phyloP scores from a whole-genome alignment of 148 eudicot species.

The Mesembryanthemum crystallinum region DNA sequence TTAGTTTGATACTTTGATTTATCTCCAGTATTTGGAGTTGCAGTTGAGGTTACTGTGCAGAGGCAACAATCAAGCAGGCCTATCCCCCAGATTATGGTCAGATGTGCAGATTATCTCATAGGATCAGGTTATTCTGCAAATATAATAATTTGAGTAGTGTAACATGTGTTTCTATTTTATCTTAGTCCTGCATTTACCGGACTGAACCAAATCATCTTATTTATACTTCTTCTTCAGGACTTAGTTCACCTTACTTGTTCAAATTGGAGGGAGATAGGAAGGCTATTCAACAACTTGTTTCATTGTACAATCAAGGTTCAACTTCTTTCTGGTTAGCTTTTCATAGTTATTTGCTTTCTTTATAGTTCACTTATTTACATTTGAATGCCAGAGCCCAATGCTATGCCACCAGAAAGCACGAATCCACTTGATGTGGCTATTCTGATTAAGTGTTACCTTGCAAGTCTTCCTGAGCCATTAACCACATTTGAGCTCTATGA shows the following conservation, averaged over 20 bases:
- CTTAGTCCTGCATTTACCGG: background rate
- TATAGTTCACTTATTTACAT: conserved; percentile 13
- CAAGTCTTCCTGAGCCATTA: conserved; percentile 89
- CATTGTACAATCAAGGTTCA: conserved; percentile 83
- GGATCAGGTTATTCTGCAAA: conserved; percentile 56
- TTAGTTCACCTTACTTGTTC: conserved; percentile 70
- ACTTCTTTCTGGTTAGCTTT: conserved; percentile 4
- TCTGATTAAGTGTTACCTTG: conserved; percentile 83
- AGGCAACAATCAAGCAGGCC: conserved; percentile 71
- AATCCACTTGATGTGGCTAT: conserved; percentile 73
- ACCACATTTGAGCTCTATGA: conserved; percentile 66
- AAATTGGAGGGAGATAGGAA: conserved; percentile 80
- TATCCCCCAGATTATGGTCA: conserved; percentile 67
- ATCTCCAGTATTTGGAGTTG: conserved; percentile 76
- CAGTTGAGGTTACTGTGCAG: conserved; percentile 74
- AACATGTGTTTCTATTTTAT: background rate
- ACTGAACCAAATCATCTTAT: background rate
- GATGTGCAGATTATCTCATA: conserved; percentile 89
- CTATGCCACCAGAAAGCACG: conserved; percentile 66
- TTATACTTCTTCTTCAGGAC: conserved; percentile 41
- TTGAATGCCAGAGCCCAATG: conserved; percentile 60
- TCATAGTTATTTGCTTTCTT: conserved; percentile 5
- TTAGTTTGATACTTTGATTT: conserved; percentile 4
- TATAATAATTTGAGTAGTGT: background rate
- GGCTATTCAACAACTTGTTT: conserved; percentile 72